Evolutionary conservation across 208 protist species (phyloP).

Genomic region (Sergeia podlipaevii): DNA sequence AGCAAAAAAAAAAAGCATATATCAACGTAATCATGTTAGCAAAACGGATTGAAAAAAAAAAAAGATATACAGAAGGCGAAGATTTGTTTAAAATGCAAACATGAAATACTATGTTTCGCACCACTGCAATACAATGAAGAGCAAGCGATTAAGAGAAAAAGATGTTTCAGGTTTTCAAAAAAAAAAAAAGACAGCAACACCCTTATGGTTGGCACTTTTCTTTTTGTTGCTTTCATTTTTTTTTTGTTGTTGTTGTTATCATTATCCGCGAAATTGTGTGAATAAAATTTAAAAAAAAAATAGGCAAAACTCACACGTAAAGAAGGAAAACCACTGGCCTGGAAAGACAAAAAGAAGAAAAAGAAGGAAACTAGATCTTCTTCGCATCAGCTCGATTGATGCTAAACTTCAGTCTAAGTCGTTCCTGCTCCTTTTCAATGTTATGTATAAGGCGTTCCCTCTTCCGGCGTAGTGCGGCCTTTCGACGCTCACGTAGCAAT

Average conservation of each 20-base stretch:
- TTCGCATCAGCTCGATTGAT: slow-evolving; percentile 48
- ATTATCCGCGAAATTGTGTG: background rate
- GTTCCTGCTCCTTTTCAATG: slow-evolving; percentile 80
- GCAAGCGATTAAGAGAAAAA: slow-evolving; percentile 8
- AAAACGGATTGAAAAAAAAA: slow-evolving; percentile 5
- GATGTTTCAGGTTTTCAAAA: background rate
- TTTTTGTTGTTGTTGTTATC: background rate
- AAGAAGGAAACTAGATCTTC: slow-evolving; percentile 15
- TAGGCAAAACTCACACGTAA: too few species aligned
- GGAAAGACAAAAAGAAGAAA: too few species aligned
- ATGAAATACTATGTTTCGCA: too few species aligned
- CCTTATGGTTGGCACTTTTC: too few species aligned
- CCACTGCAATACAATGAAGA: too few species aligned
- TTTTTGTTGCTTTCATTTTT: too few species aligned
- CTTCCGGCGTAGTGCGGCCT: slow-evolving; percentile 19
- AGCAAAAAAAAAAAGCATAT: background rate
- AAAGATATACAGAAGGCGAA: slow-evolving; percentile 5
- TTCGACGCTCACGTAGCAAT: slow-evolving; percentile 15
- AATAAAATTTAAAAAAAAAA: slow-evolving; percentile 17
- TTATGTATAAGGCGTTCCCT: slow-evolving; percentile 43
- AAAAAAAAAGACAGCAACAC: background rate
- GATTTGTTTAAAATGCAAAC: too few species aligned
- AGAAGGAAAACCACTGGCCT: too few species aligned
- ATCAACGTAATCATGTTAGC: background rate
- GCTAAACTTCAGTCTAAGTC: slow-evolving; percentile 49